Evolutionary conservation across 495 filamentous ascomycete genomes (phyloP).

Genomic region (Penicillium pancosmium): DNA sequence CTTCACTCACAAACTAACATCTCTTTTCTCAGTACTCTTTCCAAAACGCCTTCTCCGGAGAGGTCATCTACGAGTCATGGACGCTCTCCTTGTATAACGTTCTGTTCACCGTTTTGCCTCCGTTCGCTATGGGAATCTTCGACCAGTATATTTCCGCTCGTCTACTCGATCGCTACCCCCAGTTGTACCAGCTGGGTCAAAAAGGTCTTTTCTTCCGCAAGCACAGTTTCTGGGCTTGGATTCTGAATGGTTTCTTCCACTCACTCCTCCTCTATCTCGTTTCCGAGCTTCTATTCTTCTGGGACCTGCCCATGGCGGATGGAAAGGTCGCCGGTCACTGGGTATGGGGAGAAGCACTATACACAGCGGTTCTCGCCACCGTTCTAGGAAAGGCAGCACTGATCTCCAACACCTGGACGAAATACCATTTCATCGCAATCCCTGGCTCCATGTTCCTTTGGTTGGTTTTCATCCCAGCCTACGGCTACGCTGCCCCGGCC

Average conservation of each 20-base stretch:
- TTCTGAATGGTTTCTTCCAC: constrained; percentile 93
- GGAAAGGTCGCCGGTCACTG: constrained; percentile 87
- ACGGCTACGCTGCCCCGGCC: constrained; percentile 87
- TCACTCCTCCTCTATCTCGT: constrained; percentile 88
- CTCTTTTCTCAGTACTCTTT: constrained; percentile 74
- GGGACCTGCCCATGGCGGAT: constrained; percentile 73
- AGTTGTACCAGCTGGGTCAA: constrained; percentile 92
- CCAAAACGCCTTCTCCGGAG: constrained; percentile 96
- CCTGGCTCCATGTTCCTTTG: constrained; percentile 91
- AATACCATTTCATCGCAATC: constrained; percentile 95
- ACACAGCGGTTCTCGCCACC: constrained; percentile 86
- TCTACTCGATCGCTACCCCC: constrained; percentile 95
- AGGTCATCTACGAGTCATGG: constrained; percentile 99
- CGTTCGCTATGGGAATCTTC: constrained; percentile 93
- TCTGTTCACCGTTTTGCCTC: constrained; percentile 93
- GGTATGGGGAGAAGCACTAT: constrained; percentile 94
- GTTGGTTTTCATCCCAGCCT: constrained; percentile 87
- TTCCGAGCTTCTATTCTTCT: constrained; percentile 76
- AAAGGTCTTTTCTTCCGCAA: constrained; percentile 90
- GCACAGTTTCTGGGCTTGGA: constrained; percentile 90
- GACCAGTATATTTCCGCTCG: constrained; percentile 98
- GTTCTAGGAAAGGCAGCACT: constrained; percentile 95
- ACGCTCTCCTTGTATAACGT: constrained; percentile 99
- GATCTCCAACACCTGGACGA: constrained; percentile 98
- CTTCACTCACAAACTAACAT: constrained; percentile 33